These are phyloP conservation scores for Penicillium steckii DNA, from an alignment of 495 filamentous ascomycete species.

Conservation along the genomic window DNA sequence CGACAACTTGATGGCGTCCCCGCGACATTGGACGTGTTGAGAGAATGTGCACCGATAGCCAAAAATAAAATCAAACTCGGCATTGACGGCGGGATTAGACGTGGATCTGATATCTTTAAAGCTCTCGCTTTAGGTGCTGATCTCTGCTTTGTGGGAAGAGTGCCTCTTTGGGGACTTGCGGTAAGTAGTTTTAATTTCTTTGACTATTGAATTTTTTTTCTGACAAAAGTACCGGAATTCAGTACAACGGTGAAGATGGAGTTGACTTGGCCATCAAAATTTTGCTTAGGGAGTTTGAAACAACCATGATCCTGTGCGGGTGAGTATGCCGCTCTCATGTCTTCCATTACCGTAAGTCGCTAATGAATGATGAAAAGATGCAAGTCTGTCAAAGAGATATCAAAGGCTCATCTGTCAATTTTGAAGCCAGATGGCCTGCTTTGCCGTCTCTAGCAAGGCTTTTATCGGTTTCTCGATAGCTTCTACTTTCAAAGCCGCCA, in stretches of 20 bases:
- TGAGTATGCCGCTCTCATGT: background rate
- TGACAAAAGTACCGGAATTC: conserved; percentile 17
- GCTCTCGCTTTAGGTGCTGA: conserved; percentile 85
- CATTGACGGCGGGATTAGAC: conserved; percentile 82
- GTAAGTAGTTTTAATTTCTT: conserved; percentile 21
- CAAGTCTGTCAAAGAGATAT: too few relatives aligned
- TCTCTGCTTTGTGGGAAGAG: conserved; percentile 74
- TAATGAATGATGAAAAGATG: too few relatives aligned
- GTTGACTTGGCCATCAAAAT: conserved; percentile 36
- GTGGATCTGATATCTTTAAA: conserved; percentile 92
- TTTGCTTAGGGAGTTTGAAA: conserved; percentile 31
- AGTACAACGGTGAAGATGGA: conserved; percentile 39
- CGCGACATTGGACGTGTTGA: conserved; percentile 79
- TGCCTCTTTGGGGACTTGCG: conserved; percentile 73
- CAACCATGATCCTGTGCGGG: conserved; percentile 39
- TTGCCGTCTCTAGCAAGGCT: too few relatives aligned
- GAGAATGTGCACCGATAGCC: conserved; percentile 83
- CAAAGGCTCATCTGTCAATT: too few relatives aligned
- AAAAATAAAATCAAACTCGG: conserved; percentile 77
- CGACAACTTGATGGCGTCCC: conserved; percentile 87
- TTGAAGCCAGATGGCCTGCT: too few relatives aligned
- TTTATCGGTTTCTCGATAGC: too few relatives aligned
- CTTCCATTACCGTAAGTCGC: too few relatives aligned
- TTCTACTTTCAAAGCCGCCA: too few relatives aligned
- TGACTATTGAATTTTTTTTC: background rate